Evolutionary conservation across 2,329 filamentous ascomycete genomes (phyloP).

Genomic region (Colletotrichum zoysiae): DNA sequence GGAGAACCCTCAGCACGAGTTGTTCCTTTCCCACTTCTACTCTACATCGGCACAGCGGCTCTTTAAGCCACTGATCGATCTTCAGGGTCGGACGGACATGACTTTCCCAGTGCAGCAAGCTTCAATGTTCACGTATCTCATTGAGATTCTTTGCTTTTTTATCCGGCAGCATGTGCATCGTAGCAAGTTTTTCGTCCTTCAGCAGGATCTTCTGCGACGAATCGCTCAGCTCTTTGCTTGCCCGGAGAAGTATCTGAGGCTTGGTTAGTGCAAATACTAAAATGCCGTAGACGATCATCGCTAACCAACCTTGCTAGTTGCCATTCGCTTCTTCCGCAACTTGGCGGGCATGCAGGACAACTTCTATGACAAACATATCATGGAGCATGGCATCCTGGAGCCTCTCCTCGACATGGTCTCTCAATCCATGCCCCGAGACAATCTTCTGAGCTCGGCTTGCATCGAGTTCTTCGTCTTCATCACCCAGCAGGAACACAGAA

Average conservation of each 20-base stretch:
- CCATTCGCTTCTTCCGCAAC: slow-evolving; percentile 93
- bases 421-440: slow-evolving; percentile 90
- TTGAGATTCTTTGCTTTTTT: slow-evolving; percentile 95
- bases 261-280: slow-evolving; percentile 71
- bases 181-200: slow-evolving; percentile 89
- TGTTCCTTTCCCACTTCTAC: slow-evolving; percentile 90
- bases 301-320: slow-evolving; percentile 64
- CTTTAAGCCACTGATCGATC: slow-evolving; percentile 86
- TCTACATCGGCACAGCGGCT: slow-evolving; percentile 86
- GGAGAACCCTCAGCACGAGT: slow-evolving; percentile 81
- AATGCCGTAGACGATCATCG: not conserved
- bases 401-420: slow-evolving; percentile 87
- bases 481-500: slow-evolving; percentile 79
- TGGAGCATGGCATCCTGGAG: slow-evolving; percentile 83
- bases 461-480: slow-evolving; percentile 95
- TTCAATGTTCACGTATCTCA: slow-evolving; percentile 89
- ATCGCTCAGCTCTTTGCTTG: slow-evolving; percentile 86
- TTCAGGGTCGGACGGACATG: slow-evolving; percentile 78
- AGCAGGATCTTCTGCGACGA: slow-evolving; percentile 80
- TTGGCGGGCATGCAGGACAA: slow-evolving; percentile 89
- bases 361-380: slow-evolving; percentile 89
- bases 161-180: slow-evolving; percentile 88
- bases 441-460: slow-evolving; percentile 92
- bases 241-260: slow-evolving; percentile 90
- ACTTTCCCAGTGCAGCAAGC: slow-evolving; percentile 85